These are phyloP conservation scores for Claviceps sp. DNA, from an alignment of 2,329 filamentous ascomycete genomes.

Conservation along the genomic window DNA sequence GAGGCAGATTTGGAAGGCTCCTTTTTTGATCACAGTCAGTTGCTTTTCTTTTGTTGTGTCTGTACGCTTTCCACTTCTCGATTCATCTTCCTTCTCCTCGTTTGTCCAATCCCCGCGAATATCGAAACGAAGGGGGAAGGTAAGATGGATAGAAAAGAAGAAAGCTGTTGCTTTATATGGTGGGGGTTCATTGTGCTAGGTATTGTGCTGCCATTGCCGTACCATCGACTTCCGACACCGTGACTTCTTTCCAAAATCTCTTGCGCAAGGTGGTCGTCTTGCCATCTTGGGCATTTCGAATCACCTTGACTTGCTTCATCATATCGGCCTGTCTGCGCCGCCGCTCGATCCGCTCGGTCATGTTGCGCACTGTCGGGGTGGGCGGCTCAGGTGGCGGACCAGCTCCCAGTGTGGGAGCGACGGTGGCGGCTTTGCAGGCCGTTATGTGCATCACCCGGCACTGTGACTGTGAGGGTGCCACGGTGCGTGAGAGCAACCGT, in stretches of 20 bases:
- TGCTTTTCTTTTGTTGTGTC: neutral
- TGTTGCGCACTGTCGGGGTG: constrained; percentile 26
- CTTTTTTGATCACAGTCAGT: constrained; percentile 8
- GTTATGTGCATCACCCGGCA: constrained; percentile 21
- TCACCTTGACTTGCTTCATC: constrained; percentile 36
- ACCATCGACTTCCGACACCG: constrained; percentile 56
- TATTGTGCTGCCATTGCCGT: constrained; percentile 10
- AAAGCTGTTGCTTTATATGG: too few relatives aligned
- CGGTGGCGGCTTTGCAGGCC: constrained; percentile 27
- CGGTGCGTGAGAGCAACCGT: constrained; percentile 18
- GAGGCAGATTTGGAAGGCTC: constrained; percentile 51
- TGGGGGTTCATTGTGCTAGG: too few relatives aligned
- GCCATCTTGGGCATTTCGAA: constrained; percentile 23
- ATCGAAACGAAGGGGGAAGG: neutral
- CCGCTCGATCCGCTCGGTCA: constrained; percentile 33
- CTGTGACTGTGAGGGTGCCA: constrained; percentile 7
- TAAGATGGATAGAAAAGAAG: neutral
- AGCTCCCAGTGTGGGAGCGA: constrained; percentile 39
- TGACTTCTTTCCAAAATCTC: constrained; percentile 82
- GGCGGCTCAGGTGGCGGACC: constrained; percentile 48
- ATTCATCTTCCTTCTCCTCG: neutral
- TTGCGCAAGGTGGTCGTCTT: constrained; percentile 41
- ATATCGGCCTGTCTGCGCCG: constrained; percentile 41
- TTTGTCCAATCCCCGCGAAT: neutral
- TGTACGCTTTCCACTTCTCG: neutral